Base-by-base conservation (phyloP, 495 filamentous ascomycete species). In the Xylaria bambusicola region DNA sequence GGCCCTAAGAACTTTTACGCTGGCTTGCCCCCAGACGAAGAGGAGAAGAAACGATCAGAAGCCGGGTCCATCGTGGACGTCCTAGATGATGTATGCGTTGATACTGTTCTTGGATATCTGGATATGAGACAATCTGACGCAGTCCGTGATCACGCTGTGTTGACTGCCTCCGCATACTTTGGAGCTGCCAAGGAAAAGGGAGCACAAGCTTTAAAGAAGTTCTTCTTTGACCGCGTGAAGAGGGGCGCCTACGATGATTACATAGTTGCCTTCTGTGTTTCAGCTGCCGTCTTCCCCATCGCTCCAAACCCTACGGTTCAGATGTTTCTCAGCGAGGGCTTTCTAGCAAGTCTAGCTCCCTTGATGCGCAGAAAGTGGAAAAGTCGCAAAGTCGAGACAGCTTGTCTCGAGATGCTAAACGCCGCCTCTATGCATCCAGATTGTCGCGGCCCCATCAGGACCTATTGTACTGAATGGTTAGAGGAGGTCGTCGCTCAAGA, bases 321-420 rank as follows among this genome's bases (percentile, higher is more conserved):
- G 52, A 77, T 98, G 35, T 96, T 98, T 68, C 81, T 97, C 52
- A 91, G 84, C 17, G 89, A 93, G 44, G 89, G 88, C 2, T 97
- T 98, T 66, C 78, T 94, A 49, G 70, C 78, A 29, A 82, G 80
- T 35, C 77, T 96, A 21, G 84, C 82, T 18, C 84, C 88, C 7
- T 71, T 93, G 47, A 85, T 92, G 70, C 80, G 87, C 52, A 84
- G 85, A 65, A 88, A 89, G 53, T 83, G 82, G 71, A 92, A 89
- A 73, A 89, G 85, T 66, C 80, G 81, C 61, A 88, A 88, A 53
- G 86, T 97, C 40, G 92, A 96, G 73, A 82, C 86, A 38, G 86
- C 91, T 4, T 84, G 90, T 24, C 74, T 98, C 53, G 90, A 98
- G 60, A 86, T 98, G 78, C 76, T 98, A 40, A 94, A 89, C 73